Conservation (phyloP, 2,329 filamentous ascomycete genomes). For the Neobulgaria alba region DNA sequence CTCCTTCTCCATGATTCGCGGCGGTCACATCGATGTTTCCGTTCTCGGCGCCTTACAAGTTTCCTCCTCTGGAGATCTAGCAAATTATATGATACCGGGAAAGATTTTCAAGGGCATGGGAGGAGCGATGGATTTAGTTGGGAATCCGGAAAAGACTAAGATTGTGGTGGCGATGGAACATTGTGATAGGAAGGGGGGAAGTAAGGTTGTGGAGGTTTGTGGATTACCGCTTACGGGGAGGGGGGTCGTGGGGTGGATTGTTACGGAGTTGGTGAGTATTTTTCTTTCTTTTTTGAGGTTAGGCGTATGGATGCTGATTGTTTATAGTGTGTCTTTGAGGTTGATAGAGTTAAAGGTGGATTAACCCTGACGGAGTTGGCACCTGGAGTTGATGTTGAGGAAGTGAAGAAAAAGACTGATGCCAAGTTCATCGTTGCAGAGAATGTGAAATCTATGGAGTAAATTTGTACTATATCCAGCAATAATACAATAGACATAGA, state of each 20-base stretch:
- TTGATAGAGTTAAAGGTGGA: conserved; percentile 51
- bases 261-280: conserved; percentile 55
- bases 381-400: conserved; percentile 58
- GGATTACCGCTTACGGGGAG: conserved; percentile 57
- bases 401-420: conserved; percentile 61
- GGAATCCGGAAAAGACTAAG: conserved; percentile 62
- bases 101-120: conserved; percentile 88
- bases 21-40: conserved; percentile 75
- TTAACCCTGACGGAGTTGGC: conserved; percentile 64
- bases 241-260: conserved; percentile 61
- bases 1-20: conserved; percentile 81
- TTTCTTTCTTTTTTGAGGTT: neutral
- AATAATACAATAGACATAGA: neutral
- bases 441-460: conserved; percentile 41
- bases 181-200: conserved; percentile 57
- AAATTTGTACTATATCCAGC: neutral
- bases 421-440: conserved; percentile 57
- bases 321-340: conserved; percentile 57
- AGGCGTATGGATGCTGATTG: neutral
- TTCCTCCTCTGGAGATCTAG: conserved; percentile 67
- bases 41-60: conserved; percentile 69
- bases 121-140: conserved; percentile 65
- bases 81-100: conserved; percentile 86
- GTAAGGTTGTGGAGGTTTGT: conserved; percentile 59
- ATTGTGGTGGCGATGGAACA: conserved; percentile 66